These are phyloP conservation scores for Bruguiera gymnorhiza DNA, from an alignment of 345 rosid species.

Conservation along the genomic window DNA sequence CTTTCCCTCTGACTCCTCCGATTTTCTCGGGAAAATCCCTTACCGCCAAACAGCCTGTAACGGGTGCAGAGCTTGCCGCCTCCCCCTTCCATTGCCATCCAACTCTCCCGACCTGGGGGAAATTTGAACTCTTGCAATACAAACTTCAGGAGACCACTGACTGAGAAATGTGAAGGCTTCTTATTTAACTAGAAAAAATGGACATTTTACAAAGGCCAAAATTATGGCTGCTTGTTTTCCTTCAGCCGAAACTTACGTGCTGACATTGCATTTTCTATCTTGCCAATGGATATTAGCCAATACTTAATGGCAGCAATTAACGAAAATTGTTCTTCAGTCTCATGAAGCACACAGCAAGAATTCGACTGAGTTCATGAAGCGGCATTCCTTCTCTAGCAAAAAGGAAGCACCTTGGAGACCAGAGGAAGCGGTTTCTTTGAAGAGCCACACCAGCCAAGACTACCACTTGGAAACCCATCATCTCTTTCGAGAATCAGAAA, in stretches of 20 bases:
- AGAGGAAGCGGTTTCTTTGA: slow-evolving; percentile 72
- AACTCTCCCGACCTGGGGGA: too few species aligned
- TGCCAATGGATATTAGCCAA: slow-evolving; percentile 3
- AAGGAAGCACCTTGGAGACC: slow-evolving; percentile 63
- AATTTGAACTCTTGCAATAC: too few species aligned
- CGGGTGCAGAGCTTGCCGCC: slow-evolving; percentile 31
- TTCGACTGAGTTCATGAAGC: not conserved
- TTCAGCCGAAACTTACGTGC: not conserved
- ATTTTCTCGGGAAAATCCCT: slow-evolving; percentile 50
- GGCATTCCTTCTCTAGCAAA: not conserved
- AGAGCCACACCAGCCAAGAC: slow-evolving; percentile 84
- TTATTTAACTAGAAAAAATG: too few species aligned
- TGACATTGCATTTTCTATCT: slow-evolving; percentile 7
- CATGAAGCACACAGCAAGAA: too few species aligned
- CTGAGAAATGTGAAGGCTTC: too few species aligned
- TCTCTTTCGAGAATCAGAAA: not conserved
- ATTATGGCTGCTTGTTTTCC: too few species aligned
- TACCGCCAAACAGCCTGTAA: slow-evolving; percentile 39
- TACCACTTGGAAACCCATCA: slow-evolving; percentile 93
- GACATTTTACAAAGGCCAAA: too few species aligned
- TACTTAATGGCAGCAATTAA: slow-evolving; percentile 7
- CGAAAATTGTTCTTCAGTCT: not conserved
- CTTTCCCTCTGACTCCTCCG: slow-evolving; percentile 29
- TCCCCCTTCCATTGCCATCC: slow-evolving; percentile 30
- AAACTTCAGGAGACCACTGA: too few species aligned